Evolutionary conservation across 192 early-diverging fungal species (phyloP), one percentile per base, ranked within the genome.

Genomic region (Coemansia sp.): DNA sequence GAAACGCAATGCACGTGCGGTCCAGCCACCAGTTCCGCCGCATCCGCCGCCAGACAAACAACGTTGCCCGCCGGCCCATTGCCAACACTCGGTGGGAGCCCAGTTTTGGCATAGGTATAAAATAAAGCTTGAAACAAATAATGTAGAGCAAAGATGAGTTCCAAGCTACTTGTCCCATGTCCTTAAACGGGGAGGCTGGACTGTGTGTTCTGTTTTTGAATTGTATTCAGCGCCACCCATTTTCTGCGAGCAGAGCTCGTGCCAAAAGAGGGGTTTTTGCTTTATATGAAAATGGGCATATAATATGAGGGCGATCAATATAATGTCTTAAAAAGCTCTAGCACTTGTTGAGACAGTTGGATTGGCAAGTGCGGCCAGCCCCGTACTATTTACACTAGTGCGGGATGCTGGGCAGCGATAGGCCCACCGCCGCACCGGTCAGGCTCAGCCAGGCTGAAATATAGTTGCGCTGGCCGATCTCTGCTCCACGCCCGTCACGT

Each of bases 11-110:
- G 58, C 68, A 69, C 27, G 48, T 47, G n/a, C 63, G 53, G 72
- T 84, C 82, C 17, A 84, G 73, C 79, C 79, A 82, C 79, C 79
- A 82, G 73, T 82, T 67, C 24, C 79, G 79, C 19, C 71, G 73
- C 11, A 82, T 39, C 2, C 77, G 77, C 24, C 65, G 72, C 69
- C 53, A 37, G 23, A 67, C 43, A 23, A 59, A 60, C 25, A 39
- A 57, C 2, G 55, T 17, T 10, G 11, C 21, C 12, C 61, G 60
- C 48, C 22, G 54, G 0, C 55, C 43, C 5, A 62, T 9, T 25
- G 60, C 70, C 15, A 37, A 55, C 67, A 59, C 50, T 9, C 52
- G 64, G 25, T 22, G 39, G 43, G 57, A 21, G 3, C 54, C 17
- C 35, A 51, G 21, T 48, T 50, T 62, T 25, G 43, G 23, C 66